Evolutionary conservation across 179 eudicot species (phyloP).

Genomic region (Dionaea muscipula): DNA sequence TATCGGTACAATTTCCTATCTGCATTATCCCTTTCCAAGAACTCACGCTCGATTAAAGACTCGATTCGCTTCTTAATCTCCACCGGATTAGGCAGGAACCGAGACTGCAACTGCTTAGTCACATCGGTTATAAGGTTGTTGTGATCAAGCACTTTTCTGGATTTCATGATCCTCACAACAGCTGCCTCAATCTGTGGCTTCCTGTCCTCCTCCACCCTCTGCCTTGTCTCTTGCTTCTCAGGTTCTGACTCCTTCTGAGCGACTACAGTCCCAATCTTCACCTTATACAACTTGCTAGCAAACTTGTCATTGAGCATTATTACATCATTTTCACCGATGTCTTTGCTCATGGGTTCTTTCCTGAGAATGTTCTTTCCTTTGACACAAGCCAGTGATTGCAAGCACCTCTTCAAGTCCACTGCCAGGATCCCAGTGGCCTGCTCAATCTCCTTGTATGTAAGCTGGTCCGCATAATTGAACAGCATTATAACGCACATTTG

Average conservation of each 20-base stretch:
- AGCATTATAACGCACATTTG: constrained; percentile 86
- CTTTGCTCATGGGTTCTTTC: constrained; percentile 79
- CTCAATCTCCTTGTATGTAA: constrained; percentile 60
- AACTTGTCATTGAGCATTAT: constrained; percentile 64
- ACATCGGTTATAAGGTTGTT: constrained; percentile 65
- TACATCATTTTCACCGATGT: constrained; percentile 50
- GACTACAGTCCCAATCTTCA: constrained; percentile 71
- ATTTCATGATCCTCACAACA: constrained; percentile 68
- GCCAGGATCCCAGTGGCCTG: constrained; percentile 71
- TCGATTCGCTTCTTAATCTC: constrained; percentile 73
- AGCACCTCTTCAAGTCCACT: constrained; percentile 57
- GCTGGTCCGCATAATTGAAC: constrained; percentile 52
- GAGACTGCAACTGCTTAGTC: constrained; percentile 62
- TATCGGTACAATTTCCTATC: constrained; percentile 54
- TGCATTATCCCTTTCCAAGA: constrained; percentile 54
- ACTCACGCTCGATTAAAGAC: constrained; percentile 66
- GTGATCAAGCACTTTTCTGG: constrained; percentile 58
- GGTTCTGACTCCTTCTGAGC: constrained; percentile 78
- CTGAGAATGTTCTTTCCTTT: constrained; percentile 72
- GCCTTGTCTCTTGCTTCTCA: constrained; percentile 60
- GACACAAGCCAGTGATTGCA: constrained; percentile 69
- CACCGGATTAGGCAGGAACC: constrained; percentile 58
- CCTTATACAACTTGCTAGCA: constrained; percentile 57
- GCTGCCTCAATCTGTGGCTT: constrained; percentile 81
- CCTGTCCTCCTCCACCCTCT: constrained; percentile 63